Evolutionary conservation across 345 rosid genomes (phyloP).

Genomic region (Aquilaria sinensis): DNA sequence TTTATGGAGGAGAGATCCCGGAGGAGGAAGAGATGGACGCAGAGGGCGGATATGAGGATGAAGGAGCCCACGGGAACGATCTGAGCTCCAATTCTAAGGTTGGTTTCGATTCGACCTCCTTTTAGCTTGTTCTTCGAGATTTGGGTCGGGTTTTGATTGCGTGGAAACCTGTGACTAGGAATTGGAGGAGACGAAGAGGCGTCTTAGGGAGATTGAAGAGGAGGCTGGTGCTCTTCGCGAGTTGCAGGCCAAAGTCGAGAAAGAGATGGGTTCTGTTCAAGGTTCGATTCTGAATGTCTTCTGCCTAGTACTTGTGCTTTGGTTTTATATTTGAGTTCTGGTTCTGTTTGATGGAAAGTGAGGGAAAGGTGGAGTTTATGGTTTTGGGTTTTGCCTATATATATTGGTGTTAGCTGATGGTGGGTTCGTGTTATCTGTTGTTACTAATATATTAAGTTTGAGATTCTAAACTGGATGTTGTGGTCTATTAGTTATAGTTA

Average conservation of each 20-base stretch:
- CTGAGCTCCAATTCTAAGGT: constrained; percentile 66
- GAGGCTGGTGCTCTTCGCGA: constrained; percentile 98
- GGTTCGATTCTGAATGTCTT: constrained; percentile 27
- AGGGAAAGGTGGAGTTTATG: too few species aligned
- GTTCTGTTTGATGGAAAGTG: too few species aligned
- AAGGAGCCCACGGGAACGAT: constrained; percentile 37
- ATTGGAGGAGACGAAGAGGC: constrained; percentile 95
- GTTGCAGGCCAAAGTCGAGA: constrained; percentile 99
- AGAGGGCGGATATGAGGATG: constrained; percentile 54
- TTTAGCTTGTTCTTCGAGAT: neutral
- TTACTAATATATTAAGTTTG: neutral
- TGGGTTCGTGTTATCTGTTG: too few species aligned
- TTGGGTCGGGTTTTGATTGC: neutral
- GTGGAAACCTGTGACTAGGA: constrained; percentile 36
- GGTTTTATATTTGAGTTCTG: constrained; percentile 5
- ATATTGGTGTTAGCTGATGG: too few species aligned
- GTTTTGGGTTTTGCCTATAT: too few species aligned
- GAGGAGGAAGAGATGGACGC: constrained; percentile 79
- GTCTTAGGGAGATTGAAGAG: constrained; percentile 93
- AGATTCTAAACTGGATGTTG: neutral
- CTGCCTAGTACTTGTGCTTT: neutral
- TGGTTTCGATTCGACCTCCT: neutral
- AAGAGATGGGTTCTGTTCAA: constrained; percentile 96
- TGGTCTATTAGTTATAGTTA: neutral
- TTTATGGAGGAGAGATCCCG: constrained; percentile 82